These are phyloP conservation scores for Pythium apleroticum DNA, from an alignment of 352 stramenopile species.

Conservation along the genomic window DNA sequence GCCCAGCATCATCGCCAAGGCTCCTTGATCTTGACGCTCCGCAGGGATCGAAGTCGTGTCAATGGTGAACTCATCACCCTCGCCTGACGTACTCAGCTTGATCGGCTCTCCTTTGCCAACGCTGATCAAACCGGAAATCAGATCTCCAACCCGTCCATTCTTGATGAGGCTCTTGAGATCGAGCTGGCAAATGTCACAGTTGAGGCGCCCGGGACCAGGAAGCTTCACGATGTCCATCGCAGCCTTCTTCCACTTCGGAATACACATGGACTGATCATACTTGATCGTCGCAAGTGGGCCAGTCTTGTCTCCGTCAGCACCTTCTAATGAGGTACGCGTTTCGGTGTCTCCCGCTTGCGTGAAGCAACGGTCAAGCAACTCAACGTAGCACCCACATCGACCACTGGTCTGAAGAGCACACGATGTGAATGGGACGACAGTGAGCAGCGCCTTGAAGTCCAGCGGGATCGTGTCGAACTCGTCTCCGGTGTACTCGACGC, in stretches of 20 bases:
- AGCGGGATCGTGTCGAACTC: conserved; percentile 59
- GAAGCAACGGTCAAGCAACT: conserved; percentile 65
- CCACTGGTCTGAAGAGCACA: conserved; percentile 49
- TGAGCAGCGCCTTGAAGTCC: conserved; percentile 73
- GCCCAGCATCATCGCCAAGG: conserved; percentile 63
- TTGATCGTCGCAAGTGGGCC: conserved; percentile 25
- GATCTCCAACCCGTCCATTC: conserved; percentile 58
- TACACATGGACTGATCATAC: conserved; percentile 66
- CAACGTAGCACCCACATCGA: conserved; percentile 65
- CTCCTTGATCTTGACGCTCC: conserved; percentile 56
- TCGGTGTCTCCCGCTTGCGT: conserved; percentile 41
- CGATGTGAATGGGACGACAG: conserved; percentile 58
- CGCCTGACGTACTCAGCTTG: conserved; percentile 21
- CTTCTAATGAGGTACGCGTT: not conserved
- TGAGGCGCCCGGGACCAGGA: conserved; percentile 53
- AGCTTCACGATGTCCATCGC: conserved; percentile 63
- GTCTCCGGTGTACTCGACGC: conserved; percentile 45
- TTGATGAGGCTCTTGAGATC: conserved; percentile 59
- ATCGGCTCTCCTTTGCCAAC: conserved; percentile 40
- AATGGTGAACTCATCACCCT: not conserved
- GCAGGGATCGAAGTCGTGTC: conserved; percentile 29
- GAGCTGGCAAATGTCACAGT: conserved; percentile 71
- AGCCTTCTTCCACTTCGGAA: conserved; percentile 48
- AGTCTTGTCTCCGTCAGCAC: conserved; percentile 4
- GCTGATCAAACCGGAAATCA: conserved; percentile 47